Percentiles rank a stretch among this genome's conserved stretches.
Conservation (phyloP, 2,329 filamentous ascomycete genomes). For the Alternaria panax region DNA sequence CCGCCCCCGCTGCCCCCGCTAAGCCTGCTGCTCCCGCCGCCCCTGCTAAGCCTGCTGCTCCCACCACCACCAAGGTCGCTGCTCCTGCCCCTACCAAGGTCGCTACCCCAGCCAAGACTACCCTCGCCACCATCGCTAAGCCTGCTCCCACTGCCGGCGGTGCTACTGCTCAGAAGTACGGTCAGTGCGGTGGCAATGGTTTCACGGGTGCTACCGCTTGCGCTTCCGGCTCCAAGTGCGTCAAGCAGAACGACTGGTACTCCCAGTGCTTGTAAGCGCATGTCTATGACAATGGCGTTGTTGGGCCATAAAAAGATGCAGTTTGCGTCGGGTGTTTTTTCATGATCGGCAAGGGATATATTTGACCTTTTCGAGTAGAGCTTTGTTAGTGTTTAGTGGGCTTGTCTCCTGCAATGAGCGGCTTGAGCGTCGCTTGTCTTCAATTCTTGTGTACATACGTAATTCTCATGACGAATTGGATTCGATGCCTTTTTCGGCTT, state of each 20-base stretch:
- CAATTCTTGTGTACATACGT: constrained; percentile 30
- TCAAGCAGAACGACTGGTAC: constrained; percentile 55
- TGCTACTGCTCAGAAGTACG: constrained; percentile 44
- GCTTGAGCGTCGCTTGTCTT: constrained; percentile 15
- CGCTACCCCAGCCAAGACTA: constrained; percentile 24
- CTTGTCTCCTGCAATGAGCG: constrained; percentile 12
- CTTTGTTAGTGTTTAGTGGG: constrained; percentile 17
- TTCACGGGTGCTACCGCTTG: constrained; percentile 54
- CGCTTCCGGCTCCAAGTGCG: constrained; percentile 51
- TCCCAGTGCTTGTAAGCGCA: constrained; percentile 52
- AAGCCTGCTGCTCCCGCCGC: constrained; percentile 18
- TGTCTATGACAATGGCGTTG: not conserved
- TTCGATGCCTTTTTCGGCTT: constrained; percentile 14
- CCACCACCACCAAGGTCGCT: constrained; percentile 7
- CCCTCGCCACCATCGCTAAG: constrained; percentile 31
- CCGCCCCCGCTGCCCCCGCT: constrained; percentile 16
- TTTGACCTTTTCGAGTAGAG: not conserved
- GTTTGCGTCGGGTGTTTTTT: constrained; percentile 2
- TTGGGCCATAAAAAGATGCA: not conserved
- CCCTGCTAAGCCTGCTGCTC: constrained; percentile 16
- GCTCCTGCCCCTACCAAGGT: constrained; percentile 11
- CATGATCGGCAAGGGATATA: not conserved
- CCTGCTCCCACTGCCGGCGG: constrained; percentile 23
- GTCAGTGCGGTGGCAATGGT: constrained; percentile 56
- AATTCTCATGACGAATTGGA: constrained; percentile 7